Evolutionary conservation across 2,329 filamentous ascomycete species (phyloP), one percentile per base, ranked within the genome.

Genomic region (Domatiomyces globalis): DNA sequence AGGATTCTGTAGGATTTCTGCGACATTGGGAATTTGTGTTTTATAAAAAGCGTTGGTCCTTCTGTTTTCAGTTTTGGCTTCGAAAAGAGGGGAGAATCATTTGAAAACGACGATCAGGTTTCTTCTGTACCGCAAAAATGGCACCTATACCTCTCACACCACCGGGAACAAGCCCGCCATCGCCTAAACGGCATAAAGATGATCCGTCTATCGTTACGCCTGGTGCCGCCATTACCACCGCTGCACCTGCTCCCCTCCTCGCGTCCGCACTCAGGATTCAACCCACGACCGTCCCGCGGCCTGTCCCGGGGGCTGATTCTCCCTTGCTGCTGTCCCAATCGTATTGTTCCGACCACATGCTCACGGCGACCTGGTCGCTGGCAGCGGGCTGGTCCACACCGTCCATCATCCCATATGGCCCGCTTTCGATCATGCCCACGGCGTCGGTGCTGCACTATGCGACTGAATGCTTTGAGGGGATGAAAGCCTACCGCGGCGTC

Each of bases 391-490:
- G 87, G 87, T 74, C 76, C 39, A 73, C 77, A 1, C 87, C 87
- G 1, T 76, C 83, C 60, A 76, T 94, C 53, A 78, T 80, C 65
- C 84, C 87, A 22, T 92, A 87, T 67, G 84, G 85, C 0, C 83
- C 85, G 9, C 71, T 94, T 49, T 76, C 76, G 56, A 79, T 94
- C 62, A 84, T 87, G 72, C 87, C 87, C 36, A 89, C 84, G 4
- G 85, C 87, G 12, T 85, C 81, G 2, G 81, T 82, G 55, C 76
- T 94, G 54, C 87, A 94, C 74, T 94, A 94, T 69, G 87, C 87
- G 9, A 94, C 87, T 46, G 84, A 90, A 69, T 94, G 87, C 68
- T 94, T 94, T 70, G 87, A 94, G 70, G 87, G 87, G 10, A 75
- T 83, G 71, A 94, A 94, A 69, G 79, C 79, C 45, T 79, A 80